Conservation (phyloP, 192 early-diverging fungal genomes). For the Backusella tuberculispora region DNA sequence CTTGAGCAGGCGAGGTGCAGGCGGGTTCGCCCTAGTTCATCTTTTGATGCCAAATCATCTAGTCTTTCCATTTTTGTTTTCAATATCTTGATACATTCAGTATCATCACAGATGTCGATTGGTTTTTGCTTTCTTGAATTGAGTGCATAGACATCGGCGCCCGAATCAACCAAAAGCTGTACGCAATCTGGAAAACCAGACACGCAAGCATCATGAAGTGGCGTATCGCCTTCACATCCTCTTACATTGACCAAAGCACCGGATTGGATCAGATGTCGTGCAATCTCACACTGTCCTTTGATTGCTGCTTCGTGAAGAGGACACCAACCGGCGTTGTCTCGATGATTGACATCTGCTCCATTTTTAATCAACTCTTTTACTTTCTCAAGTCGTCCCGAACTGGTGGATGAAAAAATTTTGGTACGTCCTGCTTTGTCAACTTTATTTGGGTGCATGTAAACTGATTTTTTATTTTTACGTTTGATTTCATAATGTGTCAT, state of each 20-base stretch:
- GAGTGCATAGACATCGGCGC: constrained; percentile 60
- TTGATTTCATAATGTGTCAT: neutral
- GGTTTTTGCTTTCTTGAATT: constrained; percentile 48
- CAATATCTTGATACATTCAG: constrained; percentile 45
- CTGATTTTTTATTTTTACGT: neutral
- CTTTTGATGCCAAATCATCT: constrained; percentile 42
- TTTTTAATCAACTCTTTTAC: constrained; percentile 54
- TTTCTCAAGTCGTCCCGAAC: constrained; percentile 61
- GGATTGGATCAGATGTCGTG: constrained; percentile 51
- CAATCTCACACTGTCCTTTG: constrained; percentile 53
- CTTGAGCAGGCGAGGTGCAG: constrained; percentile 54
- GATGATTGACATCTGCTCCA: constrained; percentile 65
- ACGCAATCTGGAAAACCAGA: constrained; percentile 54
- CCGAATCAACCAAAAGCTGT: constrained; percentile 49
- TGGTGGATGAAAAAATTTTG: constrained; percentile 53
- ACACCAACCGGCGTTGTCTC: constrained; percentile 69
- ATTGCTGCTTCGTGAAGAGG: constrained; percentile 63
- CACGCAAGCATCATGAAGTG: constrained; percentile 66
- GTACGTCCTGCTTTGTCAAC: constrained; percentile 55
- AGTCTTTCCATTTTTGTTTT: constrained; percentile 33
- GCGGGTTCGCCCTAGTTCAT: constrained; percentile 52
- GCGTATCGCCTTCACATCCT: constrained; percentile 69
- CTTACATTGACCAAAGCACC: constrained; percentile 61
- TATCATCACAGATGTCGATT: constrained; percentile 51
- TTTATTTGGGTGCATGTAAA: constrained; percentile 31